Base-by-base conservation (phyloP, 768 basidiomycete species). In the Psilocybe subaeruginosa region DNA sequence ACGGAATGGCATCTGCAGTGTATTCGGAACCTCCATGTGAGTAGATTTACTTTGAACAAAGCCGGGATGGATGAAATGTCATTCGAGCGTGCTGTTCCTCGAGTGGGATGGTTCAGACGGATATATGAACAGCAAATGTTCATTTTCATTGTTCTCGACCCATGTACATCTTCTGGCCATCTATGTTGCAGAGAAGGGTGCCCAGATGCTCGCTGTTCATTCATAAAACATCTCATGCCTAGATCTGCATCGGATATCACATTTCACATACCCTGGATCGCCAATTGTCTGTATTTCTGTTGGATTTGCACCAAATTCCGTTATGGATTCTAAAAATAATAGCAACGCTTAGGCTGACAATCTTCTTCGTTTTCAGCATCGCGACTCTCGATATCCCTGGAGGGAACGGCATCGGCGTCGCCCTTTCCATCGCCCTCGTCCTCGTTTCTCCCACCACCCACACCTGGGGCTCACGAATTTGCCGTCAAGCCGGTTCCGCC, bases 391-490 rank as follows among this genome's bases (percentile, higher is more conserved):
- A 71, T 80, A 55, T 71, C 73, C 33, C 66, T 85, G 37, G 80
- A 83, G 37, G 66, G 64, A 62, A 70, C 73, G 19, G 76, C 81
- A 8, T 78, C 82, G 16, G 74, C 77, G 0, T 80, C 79, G 0
- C 79, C 79, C 6, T 82, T 81, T 59, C 89, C 88, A 0, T 88
- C 86, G 0, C 90, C 90, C 2, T 85, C 85, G 0, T 88, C 86
- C 4, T 79, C 86, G 0, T 91, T 91, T 65, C 68, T 89, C 2
- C 87, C 90, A 1, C 90, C 90, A 3, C 89, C 90, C 3, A 78
- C 82, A 3, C 86, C 86, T 1, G 82, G 83, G 2, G 78, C 83
- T 31, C 88, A 90, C 77, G 89, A 91, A 68, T 90, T 88, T 68
- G 88, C 87, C 11, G 67, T 82, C 41, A 80, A 79, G 61, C 78